Percentiles rank a stretch among this genome's conserved stretches.
These are phyloP conservation scores for Colletotrichum sidae DNA, from an alignment of 2,329 filamentous ascomycete species.

Conservation along the genomic window DNA sequence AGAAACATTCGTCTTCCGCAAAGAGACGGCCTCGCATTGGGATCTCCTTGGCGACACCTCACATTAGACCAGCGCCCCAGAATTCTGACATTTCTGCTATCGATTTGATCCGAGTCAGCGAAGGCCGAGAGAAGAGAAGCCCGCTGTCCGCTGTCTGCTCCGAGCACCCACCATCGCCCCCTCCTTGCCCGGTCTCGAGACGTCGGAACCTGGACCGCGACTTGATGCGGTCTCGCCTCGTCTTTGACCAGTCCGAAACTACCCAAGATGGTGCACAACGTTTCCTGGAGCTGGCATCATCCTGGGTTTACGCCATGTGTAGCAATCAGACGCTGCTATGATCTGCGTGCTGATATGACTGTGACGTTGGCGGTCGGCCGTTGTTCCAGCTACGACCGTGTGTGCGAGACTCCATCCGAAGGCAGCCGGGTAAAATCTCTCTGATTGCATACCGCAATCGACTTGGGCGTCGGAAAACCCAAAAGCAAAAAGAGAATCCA, in stretches of 20 bases:
- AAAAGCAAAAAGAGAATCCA: no score
- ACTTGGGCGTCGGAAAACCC: no score
- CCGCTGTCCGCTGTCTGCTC: constrained; percentile 8
- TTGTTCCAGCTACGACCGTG: no score
- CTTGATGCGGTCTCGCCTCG: constrained; percentile 26
- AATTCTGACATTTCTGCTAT: neutral
- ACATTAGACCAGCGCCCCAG: constrained; percentile 3
- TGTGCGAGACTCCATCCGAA: no score
- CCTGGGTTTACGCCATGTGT: neutral
- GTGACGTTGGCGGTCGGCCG: no score
- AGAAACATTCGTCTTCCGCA: constrained; percentile 5
- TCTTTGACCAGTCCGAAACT: constrained; percentile 2
- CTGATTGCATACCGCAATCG: no score
- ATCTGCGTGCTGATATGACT: no score
- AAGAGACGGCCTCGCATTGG: constrained; percentile 27
- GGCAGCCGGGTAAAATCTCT: no score
- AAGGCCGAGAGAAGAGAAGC: constrained; percentile 1
- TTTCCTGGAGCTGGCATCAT: constrained; percentile 4
- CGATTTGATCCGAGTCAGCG: constrained; percentile 26
- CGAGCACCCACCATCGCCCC: constrained; percentile 2
- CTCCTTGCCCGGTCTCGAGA: constrained; percentile 17
- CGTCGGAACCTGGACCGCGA: constrained; percentile 28
- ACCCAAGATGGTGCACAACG: no score
- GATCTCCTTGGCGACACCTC: constrained; percentile 21
- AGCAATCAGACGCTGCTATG: neutral